A percentile compares a stretch with the other conserved stretches of the same genome.
Evolutionary conservation across 75 land plant species (phyloP).

Genomic region (Pinus albicaulis): DNA sequence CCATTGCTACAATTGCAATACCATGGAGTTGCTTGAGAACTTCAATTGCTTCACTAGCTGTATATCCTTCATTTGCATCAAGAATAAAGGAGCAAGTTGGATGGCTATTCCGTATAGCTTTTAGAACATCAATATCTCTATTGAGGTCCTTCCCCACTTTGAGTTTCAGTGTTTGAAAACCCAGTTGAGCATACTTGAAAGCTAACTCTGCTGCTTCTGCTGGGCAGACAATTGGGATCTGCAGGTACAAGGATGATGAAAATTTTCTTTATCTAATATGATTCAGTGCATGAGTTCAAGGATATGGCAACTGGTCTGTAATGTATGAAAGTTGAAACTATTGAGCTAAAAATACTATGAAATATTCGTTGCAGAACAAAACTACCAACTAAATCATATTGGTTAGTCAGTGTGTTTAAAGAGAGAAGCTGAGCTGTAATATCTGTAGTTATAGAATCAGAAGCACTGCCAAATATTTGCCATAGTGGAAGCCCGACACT

Average conservation of each 20-base stretch:
- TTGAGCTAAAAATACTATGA: too few species aligned
- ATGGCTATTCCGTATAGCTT: slow-evolving; percentile 58
- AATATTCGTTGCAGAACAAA: too few species aligned
- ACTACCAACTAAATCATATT: too few species aligned
- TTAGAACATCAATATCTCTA: slow-evolving; percentile 62
- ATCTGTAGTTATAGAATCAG: slow-evolving; percentile 69
- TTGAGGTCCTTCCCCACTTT: slow-evolving; percentile 72
- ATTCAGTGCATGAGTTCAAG: too few species aligned
- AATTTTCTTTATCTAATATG: not conserved
- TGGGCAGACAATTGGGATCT: slow-evolving; percentile 81
- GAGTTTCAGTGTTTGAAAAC: slow-evolving; percentile 73
- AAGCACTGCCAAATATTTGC: slow-evolving; percentile 73
- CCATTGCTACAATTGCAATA: slow-evolving; percentile 7
- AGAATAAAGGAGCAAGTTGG: slow-evolving; percentile 70
- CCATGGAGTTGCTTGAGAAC: slow-evolving; percentile 80
- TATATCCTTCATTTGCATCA: slow-evolving; percentile 87
- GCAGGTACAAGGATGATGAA: slow-evolving; percentile 6
- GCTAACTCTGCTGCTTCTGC: slow-evolving; percentile 72
- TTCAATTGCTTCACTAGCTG: slow-evolving; percentile 58
- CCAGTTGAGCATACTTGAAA: slow-evolving; percentile 44
- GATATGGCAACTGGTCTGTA: not conserved
- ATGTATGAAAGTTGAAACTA: too few species aligned
- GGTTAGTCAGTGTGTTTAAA: too few species aligned
- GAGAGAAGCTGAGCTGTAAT: slow-evolving; percentile 44
- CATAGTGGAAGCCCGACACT: slow-evolving; percentile 74